Evolutionary conservation across 129 eudicot genomes (phyloP).

Genomic region (Saussurea involucrata): DNA sequence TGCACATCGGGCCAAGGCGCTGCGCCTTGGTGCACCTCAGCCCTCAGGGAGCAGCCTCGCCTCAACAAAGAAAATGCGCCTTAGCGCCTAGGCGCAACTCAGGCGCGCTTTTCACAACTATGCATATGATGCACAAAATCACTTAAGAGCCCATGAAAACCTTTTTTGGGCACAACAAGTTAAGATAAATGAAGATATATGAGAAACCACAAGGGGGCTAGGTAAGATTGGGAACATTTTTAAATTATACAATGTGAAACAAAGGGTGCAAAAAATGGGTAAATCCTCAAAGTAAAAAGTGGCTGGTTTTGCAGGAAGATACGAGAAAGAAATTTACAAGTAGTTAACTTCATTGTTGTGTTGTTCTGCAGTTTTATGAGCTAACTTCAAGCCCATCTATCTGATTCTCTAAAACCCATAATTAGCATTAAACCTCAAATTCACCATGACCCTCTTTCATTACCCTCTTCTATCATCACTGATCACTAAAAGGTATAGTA

Average conservation of each 20-base stretch:
- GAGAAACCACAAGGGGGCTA: background rate
- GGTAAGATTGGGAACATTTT: background rate
- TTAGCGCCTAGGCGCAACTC: no score
- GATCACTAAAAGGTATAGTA: background rate
- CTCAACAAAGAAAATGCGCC: no score
- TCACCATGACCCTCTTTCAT: background rate
- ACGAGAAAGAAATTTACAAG: background rate
- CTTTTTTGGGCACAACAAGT: background rate
- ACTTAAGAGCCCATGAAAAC: background rate
- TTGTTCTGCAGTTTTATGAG: background rate
- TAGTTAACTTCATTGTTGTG: background rate
- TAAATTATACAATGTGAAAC: conserved; percentile 1
- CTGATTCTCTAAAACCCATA: background rate
- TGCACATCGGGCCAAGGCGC: no score
- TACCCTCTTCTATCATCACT: background rate
- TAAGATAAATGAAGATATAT: background rate
- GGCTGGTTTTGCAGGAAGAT: background rate
- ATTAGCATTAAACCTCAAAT: background rate
- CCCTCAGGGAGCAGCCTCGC: no score
- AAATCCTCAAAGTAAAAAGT: background rate
- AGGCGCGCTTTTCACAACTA: no score
- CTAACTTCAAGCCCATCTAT: background rate
- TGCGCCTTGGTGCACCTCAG: no score
- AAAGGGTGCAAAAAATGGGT: background rate
- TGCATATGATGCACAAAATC: background rate